A percentile compares a stretch with the other conserved stretches of the same genome.
These are phyloP conservation scores for Pseudogymnoascus sp. DNA, from an alignment of 2,329 filamentous ascomycete genomes.

Conservation along the genomic window DNA sequence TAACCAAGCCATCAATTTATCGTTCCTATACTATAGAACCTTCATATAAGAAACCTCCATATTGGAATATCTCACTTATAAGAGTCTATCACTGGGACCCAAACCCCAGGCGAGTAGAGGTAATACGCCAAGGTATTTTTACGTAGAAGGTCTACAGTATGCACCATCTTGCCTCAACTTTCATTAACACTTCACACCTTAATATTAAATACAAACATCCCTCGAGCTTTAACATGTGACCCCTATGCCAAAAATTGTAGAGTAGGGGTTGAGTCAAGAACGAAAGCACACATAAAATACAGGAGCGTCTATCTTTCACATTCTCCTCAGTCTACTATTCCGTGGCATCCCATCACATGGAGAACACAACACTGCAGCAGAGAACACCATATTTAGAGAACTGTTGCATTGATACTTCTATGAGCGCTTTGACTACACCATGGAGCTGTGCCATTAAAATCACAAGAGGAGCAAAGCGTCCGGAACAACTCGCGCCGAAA, in stretches of 20 bases:
- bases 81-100: not conserved
- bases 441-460: slow-evolving; percentile 8
- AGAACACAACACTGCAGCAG: not conserved
- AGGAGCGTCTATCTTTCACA: not conserved
- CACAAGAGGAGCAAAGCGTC: slow-evolving; percentile 23
- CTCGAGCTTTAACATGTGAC: not conserved
- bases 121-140: not conserved
- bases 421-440: slow-evolving; percentile 6
- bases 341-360: not conserved
- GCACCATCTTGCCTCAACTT: not conserved
- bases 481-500: slow-evolving; percentile 23
- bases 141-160: not conserved
- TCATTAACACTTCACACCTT: not conserved
- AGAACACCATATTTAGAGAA: not conserved
- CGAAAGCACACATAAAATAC: not conserved
- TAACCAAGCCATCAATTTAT: not conserved
- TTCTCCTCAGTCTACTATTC: not conserved
- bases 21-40: not conserved
- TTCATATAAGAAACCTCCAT: not conserved
- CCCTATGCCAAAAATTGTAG: not conserved
- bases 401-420: slow-evolving; percentile 8
- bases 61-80: not conserved
- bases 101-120: not conserved
- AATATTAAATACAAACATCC: not conserved
- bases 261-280: not conserved